Evolutionary conservation across 108 stramenopile genomes (phyloP).

Genomic region (Mayamaea pseudoterrestris): DNA sequence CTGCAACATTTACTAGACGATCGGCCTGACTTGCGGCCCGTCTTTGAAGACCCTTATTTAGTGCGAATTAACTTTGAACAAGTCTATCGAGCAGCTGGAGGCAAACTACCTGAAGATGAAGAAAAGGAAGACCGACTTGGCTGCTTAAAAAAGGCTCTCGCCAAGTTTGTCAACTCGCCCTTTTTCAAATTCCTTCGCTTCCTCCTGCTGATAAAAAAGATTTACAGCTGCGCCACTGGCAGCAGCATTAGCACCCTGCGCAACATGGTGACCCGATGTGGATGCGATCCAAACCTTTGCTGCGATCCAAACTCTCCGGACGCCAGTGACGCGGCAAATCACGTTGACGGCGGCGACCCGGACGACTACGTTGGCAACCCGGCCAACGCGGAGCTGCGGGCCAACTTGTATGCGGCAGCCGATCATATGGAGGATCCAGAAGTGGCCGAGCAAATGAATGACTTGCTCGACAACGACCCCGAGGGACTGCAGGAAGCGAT

Average conservation of each 20-base stretch:
- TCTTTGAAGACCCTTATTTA: slow-evolving; percentile 39
- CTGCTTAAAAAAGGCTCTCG: background rate
- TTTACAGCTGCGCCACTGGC: slow-evolving; percentile 24
- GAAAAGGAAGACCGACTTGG: slow-evolving; percentile 6
- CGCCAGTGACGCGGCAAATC: slow-evolving; percentile 17
- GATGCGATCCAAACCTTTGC: too few species aligned
- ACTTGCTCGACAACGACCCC: slow-evolving; percentile 24
- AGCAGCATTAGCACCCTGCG: slow-evolving; percentile 12
- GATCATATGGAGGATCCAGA: slow-evolving; percentile 49
- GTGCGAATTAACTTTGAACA: slow-evolving; percentile 39
- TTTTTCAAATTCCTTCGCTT: slow-evolving; percentile 31
- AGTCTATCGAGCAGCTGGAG: slow-evolving; percentile 36
- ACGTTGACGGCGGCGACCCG: slow-evolving; percentile 4
- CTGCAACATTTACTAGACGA: slow-evolving; percentile 33
- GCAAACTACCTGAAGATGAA: slow-evolving; percentile 33
- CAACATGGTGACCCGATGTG: slow-evolving; percentile 9
- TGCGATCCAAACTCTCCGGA: too few species aligned
- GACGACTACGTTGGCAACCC: slow-evolving; percentile 7
- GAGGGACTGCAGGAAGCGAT: slow-evolving; percentile 34
- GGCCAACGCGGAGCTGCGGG: slow-evolving; percentile 3
- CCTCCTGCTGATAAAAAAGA: slow-evolving; percentile 32
- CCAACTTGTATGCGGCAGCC: slow-evolving; percentile 25
- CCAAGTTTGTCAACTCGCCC: slow-evolving; percentile 23
- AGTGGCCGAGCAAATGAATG: slow-evolving; percentile 33
- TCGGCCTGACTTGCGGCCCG: slow-evolving; percentile 33